Base-by-base conservation (phyloP, 169 alveolate genomes). In the Ichthyophthirius multifiliis region DNA sequence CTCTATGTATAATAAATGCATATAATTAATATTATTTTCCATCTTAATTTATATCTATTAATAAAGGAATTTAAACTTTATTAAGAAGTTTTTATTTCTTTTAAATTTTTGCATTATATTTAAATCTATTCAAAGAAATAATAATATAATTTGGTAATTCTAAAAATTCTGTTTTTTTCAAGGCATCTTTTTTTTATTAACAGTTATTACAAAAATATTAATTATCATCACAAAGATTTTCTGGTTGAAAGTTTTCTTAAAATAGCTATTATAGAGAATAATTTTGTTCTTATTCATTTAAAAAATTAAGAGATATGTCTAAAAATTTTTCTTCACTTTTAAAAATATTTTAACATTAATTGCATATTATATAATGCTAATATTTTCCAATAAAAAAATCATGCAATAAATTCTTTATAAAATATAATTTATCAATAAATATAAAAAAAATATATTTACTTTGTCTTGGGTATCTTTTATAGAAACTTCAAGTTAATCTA, bases 331-430 rank as follows among this genome's bases (percentile, higher is more conserved):
- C 77, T 67, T 67, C 41, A 32, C 62, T 16, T 5, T 37, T 16
- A 20, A 34, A 34, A 5, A 18, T 5, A 10, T 39, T 67, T 39
- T 67, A 37, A 37, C 77, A 67, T 20, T 37, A 27, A 0, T 35
- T 32, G 31, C 77, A 67, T 4, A 30, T 67, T 0, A 37, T 34
- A 18, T 23, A 18, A 30, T 67, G 43, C 4, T 67, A 32, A 9
- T 67, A 67, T 37, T 67, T 27, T 10, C 77, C 77, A 1, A 67
- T 67, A 67, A 67, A 67, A 12, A 37, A 67, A 18, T 67, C 77
- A 39, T 67, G 48, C 6, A 67, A n/a, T 39, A 67, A 67, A 27
- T 67, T 67, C 77, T 67, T 39, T 18, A 41, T 34, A 37, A 13
- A 10, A 37, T 67, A 0, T 18, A 15, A 1, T 20, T 30, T 65